These are phyloP conservation scores for Tephrocybe sp. DNA, from an alignment of 768 basidiomycete species.

Conservation along the genomic window DNA sequence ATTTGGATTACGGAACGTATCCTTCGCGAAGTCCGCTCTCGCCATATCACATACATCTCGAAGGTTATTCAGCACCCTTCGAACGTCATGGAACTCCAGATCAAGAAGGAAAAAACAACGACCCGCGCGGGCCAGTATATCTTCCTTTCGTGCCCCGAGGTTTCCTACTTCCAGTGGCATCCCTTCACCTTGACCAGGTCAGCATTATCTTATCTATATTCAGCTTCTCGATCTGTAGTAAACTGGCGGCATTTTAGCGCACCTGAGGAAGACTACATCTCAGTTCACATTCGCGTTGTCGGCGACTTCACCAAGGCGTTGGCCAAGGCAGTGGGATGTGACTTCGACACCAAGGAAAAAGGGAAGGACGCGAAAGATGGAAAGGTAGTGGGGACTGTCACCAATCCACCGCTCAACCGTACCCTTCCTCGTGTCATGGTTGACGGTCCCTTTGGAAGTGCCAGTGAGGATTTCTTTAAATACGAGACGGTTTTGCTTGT, in stretches of 20 bases:
- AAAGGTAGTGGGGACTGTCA: constrained; percentile 56
- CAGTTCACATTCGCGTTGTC: constrained; percentile 88
- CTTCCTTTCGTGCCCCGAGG: constrained; percentile 86
- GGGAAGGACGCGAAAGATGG: constrained; percentile 50
- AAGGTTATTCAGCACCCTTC: constrained; percentile 96
- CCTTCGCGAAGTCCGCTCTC: constrained; percentile 86
- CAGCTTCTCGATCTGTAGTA: constrained; percentile 2
- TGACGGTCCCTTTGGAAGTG: constrained; percentile 93
- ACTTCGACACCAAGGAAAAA: constrained; percentile 65
- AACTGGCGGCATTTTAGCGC: constrained; percentile 44
- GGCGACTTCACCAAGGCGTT: constrained; percentile 90
- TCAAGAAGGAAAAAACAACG: constrained; percentile 92
- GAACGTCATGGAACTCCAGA: constrained; percentile 92
- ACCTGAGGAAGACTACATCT: constrained; percentile 94
- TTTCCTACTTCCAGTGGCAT: constrained; percentile 97
- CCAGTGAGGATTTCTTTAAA: constrained; percentile 88
- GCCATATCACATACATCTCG: constrained; percentile 89
- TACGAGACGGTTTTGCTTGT: constrained; percentile 88
- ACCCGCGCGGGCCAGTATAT: constrained; percentile 90
- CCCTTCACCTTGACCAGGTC: constrained; percentile 92
- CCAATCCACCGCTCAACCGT: constrained; percentile 62
- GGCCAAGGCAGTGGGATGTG: constrained; percentile 79
- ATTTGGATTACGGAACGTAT: constrained; percentile 89
- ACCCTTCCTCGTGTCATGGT: constrained; percentile 91
- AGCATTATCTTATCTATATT: constrained; percentile 14